Evolutionary conservation across 345 rosid genomes (phyloP), one percentile per base, ranked within the genome.

Genomic region (Hirschfeldia incana): DNA sequence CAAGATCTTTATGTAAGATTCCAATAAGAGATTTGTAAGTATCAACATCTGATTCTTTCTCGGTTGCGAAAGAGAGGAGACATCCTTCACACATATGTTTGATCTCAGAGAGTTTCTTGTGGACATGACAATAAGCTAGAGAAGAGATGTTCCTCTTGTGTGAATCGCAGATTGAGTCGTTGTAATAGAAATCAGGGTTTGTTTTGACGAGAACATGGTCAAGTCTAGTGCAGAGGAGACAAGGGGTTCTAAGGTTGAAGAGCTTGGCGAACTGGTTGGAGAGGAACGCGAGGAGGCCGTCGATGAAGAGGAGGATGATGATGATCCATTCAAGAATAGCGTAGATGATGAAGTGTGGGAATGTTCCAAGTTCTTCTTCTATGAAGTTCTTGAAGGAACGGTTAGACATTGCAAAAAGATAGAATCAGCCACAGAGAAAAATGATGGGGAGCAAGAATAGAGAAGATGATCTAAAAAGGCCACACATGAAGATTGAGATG

Each of bases 51-150:
- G 97, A 86, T 82, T 91, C 92, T 82, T 84, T 96, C 78, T 86
- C 87, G 0, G 98, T 87, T 0, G 99, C 97, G n/a, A 93, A 96
- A 0, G 98, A 96, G 49, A 93, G 97, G 71, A 96, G 97, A 73
- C 99, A 96, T 11, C 85, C 87, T 69, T 96, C 99, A 32, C 99
- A 94, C 98, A 93, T 86, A 51, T 79, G 82, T 78, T 84, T 86
- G n/a, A 92, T 89, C 76, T 96, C 88, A 7, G 97, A 91, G 78
- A 96, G 92, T 81, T 88, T 90, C 85, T 86, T 91, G 85, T 96
- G 99, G 60, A 82, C 80, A 66, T 91, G 97, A 73, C 99, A 96
- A 75, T 85, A 96, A 0, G 99, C 99, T 0, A 93, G 88, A 78
- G 86, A 83, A 6, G 98, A 91, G 57, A 94, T 84, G 2, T 90